Base-by-base conservation (phyloP, 306 rosid genomes). In the Ochetophila trinervis region DNA sequence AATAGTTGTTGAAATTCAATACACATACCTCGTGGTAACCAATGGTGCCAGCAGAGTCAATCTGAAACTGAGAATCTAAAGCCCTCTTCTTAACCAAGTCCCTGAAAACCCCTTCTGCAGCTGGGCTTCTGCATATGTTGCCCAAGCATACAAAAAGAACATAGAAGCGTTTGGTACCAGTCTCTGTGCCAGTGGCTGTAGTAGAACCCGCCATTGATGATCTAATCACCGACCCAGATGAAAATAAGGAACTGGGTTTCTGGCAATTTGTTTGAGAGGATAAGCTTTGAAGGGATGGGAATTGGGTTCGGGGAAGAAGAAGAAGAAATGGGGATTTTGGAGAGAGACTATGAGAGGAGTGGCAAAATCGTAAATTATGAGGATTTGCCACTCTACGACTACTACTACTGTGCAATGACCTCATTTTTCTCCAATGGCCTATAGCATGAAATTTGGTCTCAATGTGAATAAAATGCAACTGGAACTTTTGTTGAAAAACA, bases 111-210 rank as follows among this genome's bases (percentile, higher is more conserved):
- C 97, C 98, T 79, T 90, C 96, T 3, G 90, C 97, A 62, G 96
- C 90, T n/a, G 94, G 96, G 88, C 97, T 93, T 59, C 97, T 79
- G 71, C 97, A 89, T 23, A 93, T 87, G 81, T 93, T 93, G 63
- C 98, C 97, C 8, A 89, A 74, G 67, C 98, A 93, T 30, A 86
- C 98, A 12, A 89, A 89, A 56, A 84, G 87, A 49, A 93, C 87
- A 0, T 87, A 79, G 80, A 89, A 83, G 44, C 88, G 91, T 68
- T 84, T 82, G 1, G 73, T 76, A 23, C 67, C 74, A 1, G 81
- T 35, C 21, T 62, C 83, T 8, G 79, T 8, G 32, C 8, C 74
- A 37, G 78, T 53, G 69, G 77, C 58, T 19, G 82, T 69, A 57
- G 84, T n/a, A 53, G 85, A 55, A 56, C 85, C 70, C 9, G 90